Evolutionary conservation across 768 basidiomycete genomes (phyloP), one percentile per base, ranked within the genome.

Genomic region (Kwoniella bestiolae): DNA sequence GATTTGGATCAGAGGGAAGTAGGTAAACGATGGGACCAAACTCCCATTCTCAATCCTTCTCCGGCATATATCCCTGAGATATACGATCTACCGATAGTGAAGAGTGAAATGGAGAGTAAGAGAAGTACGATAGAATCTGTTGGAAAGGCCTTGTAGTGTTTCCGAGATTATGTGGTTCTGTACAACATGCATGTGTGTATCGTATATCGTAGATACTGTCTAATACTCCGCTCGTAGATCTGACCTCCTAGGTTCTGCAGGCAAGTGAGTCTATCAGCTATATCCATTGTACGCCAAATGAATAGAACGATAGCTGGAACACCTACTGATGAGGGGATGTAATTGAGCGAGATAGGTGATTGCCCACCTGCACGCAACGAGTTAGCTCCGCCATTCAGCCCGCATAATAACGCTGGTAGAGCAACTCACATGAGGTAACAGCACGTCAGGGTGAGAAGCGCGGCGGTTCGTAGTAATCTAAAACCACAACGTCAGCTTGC

Each of bases 301-400:
- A 35, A 2, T 31, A 12, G 44, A 44, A 0, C 21, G 45, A n/a
- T 50, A 28, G 21, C 14, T n/a, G 6, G 44, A 41, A 23, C 29
- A 69, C 87, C 67, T 69, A 94, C 94, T 83, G 76, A 95, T 88
- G 56, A 98, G 85, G 38, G 94, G 94, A 77, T 97, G 88, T 56
- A 96, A 81, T 78, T 98, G 94, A 0, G 94, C 93, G 79, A 96
- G 85, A 82, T 95, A 98, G n/a, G 94, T 94, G 76, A 95, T 87
- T 83, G 90, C 90, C 94, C 94, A 98, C 76, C 76, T 77, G 45
- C 26, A 11, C 7, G 32, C 3, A 50, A 26, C 26, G 50, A 7
- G 29, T 16, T 5, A 25, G 12, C 14, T 57, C 23, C 5, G 35
- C 5, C 7, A 16, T 34, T 35, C 46, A 47, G 5, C 6, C 46